Percentiles rank a stretch among this genome's conserved stretches.
Conservation (phyloP, 345 rosid species). For the Orychophragmus violaceus region DNA sequence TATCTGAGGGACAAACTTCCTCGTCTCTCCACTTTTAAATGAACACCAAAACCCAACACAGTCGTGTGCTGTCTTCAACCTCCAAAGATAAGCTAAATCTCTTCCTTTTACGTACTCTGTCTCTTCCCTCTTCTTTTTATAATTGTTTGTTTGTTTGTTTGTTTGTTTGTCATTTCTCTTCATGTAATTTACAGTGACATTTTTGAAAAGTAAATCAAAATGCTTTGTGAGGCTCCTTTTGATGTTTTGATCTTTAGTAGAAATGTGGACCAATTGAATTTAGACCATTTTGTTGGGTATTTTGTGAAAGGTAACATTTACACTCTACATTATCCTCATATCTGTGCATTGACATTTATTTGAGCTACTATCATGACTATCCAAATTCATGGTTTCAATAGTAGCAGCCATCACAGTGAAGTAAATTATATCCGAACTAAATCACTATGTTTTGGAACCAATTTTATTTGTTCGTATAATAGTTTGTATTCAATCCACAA, state of each 20-base stretch:
- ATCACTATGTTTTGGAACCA: too few species aligned
- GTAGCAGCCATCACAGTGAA: too few species aligned
- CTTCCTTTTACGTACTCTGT: not conserved
- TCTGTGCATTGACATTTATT: too few species aligned
- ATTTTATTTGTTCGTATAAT: too few species aligned
- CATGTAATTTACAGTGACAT: not conserved
- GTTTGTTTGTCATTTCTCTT: not conserved
- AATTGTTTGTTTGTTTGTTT: not conserved
- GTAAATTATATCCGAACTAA: too few species aligned
- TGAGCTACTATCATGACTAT: too few species aligned
- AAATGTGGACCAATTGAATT: not conserved
- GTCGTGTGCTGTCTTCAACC: slow-evolving; percentile 1
- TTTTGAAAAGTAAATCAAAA: slow-evolving; percentile 9
- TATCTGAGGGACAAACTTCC: slow-evolving; percentile 91
- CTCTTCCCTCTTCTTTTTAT: not conserved
- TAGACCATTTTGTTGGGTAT: not conserved
- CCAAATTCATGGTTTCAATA: too few species aligned
- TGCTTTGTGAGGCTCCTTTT: not conserved
- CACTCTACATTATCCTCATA: not conserved
- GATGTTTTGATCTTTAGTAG: not conserved
- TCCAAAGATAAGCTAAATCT: not conserved
- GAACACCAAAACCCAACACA: slow-evolving; percentile 24
- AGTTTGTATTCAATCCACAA: too few species aligned
- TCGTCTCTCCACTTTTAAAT: slow-evolving; percentile 86
- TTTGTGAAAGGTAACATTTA: not conserved